Percentiles rank a stretch among this genome's conserved stretches.
Conservation (phyloP, 345 rosid genomes). For the Hirschfeldia incana region DNA sequence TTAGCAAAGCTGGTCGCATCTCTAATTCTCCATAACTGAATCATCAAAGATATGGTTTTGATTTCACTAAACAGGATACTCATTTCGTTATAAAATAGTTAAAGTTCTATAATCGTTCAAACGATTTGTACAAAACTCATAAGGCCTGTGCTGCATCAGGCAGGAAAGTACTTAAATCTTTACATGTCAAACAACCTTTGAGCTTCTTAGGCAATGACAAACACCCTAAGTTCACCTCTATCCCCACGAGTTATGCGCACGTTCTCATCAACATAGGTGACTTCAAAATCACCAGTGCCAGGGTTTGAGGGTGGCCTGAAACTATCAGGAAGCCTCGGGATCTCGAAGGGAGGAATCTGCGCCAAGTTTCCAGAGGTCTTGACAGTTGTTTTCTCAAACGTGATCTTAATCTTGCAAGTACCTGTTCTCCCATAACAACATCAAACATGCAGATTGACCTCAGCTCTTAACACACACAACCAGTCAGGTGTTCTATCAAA, state of each 20-base stretch:
- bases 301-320: constrained; percentile 62
- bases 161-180: neutral
- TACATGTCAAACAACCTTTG: neutral
- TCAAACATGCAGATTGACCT: no score
- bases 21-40: no score
- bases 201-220: constrained; percentile 54
- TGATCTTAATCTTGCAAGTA: constrained; percentile 73
- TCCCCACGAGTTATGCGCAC: constrained; percentile 88
- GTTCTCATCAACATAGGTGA: constrained; percentile 67
- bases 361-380: constrained; percentile 70
- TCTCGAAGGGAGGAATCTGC: constrained; percentile 72
- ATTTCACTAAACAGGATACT: neutral
- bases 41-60: neutral
- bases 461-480: no score
- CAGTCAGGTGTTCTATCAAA: no score
- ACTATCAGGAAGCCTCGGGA: constrained; percentile 75
- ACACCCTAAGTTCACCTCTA: constrained; percentile 80
- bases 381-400: constrained; percentile 74
- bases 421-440: constrained; percentile 49
- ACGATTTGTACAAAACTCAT: constrained; percentile 8
- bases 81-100: neutral
- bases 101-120: neutral
- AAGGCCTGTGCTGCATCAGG: neutral
- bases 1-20: no score
- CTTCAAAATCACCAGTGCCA: constrained; percentile 80